Conservation (phyloP, 371 early-diverging fungal species). For the Mucor sp. region DNA sequence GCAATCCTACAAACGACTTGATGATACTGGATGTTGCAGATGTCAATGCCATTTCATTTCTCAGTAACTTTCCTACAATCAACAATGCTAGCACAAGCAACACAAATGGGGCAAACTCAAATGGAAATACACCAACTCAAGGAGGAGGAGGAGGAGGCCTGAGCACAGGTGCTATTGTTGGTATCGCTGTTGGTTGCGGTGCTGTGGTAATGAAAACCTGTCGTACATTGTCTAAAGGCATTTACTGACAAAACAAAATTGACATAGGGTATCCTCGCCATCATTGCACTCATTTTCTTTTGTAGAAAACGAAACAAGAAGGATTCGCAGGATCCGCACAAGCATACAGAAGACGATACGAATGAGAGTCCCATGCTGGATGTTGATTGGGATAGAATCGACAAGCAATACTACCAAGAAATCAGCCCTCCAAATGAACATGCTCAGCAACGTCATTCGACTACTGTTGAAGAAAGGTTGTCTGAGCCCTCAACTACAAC, state of each 20-base stretch:
- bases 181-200: slow-evolving; percentile 2
- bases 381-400: background rate
- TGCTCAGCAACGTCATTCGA: background rate
- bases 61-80: background rate
- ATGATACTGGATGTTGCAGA: slow-evolving; percentile 2
- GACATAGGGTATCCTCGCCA: background rate
- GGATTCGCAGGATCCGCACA: background rate
- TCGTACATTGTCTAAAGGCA: background rate
- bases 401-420: background rate
- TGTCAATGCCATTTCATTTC: background rate
- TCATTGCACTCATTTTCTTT: background rate
- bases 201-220: background rate
- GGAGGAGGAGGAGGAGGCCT: background rate
- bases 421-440: background rate
- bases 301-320: background rate
- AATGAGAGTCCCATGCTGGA: background rate
- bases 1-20: background rate
- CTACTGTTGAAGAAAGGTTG: background rate
- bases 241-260: background rate
- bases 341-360: background rate
- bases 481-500: background rate
- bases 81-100: background rate
- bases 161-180: background rate
- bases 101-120: background rate
- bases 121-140: background rate